Base-by-base conservation (phyloP, 2,329 filamentous ascomycete genomes). In the Aspergillus japonicus region DNA sequence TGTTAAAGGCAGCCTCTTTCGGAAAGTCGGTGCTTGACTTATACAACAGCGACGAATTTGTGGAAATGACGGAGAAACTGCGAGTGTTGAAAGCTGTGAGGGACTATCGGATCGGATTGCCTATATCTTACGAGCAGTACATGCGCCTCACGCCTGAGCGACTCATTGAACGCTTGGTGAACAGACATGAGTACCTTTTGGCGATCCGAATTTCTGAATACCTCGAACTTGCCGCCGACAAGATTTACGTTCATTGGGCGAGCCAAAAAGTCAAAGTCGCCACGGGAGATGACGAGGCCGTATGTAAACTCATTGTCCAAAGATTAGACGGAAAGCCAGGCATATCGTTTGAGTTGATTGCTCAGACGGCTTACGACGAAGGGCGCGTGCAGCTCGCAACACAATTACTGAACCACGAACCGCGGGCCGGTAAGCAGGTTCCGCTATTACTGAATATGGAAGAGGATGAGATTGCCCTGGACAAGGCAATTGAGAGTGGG, bases 31-130 rank as follows among this genome's bases (percentile, higher is more conserved):
- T 98, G 0, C 83, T 99, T 3, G 95, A 98, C 69, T 87, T 98
- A 12, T 99, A 98, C 78, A 97, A 95, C 75, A 97, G 93, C 71
- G 95, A 99, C 71, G 94, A 99, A 65, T 99, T 98, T 76, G 95
- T 99, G 56, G 94, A 98, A 64, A 98, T 97, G 89, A 96, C 92
- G 67, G 94, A 99, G 75, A 95, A 89, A 0, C 79, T 99, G 16
- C 89, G 95, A 16, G 93, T 99, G 0, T 82, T 99, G 51, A 98
- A 97, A 69, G 94, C 94, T 6, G 90, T 94, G 12, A 88, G 95
- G 54, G 96, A 90, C 74, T 98, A 95, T 72, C 90, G 96, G 69
- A 85, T 98, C 56, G 95, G 95, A 2, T 80, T 99, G 23, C 92
- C 94, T 0, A 75, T 99, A 4, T 96, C 93, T 4, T 96, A 95